Evolutionary conservation across 345 rosid species (phyloP).

Genomic region (Cardamine resedifolia): DNA sequence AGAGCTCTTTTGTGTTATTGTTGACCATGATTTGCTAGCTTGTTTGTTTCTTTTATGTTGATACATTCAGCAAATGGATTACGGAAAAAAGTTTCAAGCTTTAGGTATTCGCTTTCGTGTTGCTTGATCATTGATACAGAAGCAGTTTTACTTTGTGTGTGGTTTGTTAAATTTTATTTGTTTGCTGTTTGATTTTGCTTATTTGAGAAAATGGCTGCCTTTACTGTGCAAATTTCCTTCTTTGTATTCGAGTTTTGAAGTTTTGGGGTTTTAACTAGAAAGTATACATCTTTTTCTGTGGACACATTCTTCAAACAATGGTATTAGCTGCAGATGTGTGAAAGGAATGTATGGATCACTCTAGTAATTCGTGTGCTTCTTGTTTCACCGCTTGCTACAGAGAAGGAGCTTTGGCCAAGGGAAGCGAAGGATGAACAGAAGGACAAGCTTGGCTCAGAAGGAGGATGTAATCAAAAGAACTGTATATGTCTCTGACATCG

Average conservation of each 20-base stretch:
- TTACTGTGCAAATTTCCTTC: background rate
- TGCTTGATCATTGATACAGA: conserved; percentile 4
- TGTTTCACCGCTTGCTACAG: conserved; percentile 40
- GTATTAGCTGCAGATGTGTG: background rate
- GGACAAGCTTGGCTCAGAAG: conserved; percentile 87
- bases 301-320: background rate
- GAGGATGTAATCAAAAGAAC: conserved; percentile 77
- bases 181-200: conserved; percentile 5
- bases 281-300: conserved; percentile 1
- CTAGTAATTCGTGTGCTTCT: conserved; percentile 17
- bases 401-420: conserved; percentile 74
- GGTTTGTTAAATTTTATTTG: background rate
- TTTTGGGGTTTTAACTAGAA: background rate
- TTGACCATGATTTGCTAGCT: conserved; percentile 12
- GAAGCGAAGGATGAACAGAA: conserved; percentile 70
- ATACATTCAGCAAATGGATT: background rate
- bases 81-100: background rate
- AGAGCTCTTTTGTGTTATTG: conserved; percentile 13
- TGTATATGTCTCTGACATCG: conserved; percentile 42
- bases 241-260: background rate
- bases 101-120: conserved; percentile 4
- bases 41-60: background rate
- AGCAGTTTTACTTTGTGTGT: conserved; percentile 4
- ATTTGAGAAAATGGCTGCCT: background rate
- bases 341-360: conserved; percentile 6